These are phyloP conservation scores for Psilocybe subaeruginosa DNA, from an alignment of 768 basidiomycete genomes.

Conservation along the genomic window DNA sequence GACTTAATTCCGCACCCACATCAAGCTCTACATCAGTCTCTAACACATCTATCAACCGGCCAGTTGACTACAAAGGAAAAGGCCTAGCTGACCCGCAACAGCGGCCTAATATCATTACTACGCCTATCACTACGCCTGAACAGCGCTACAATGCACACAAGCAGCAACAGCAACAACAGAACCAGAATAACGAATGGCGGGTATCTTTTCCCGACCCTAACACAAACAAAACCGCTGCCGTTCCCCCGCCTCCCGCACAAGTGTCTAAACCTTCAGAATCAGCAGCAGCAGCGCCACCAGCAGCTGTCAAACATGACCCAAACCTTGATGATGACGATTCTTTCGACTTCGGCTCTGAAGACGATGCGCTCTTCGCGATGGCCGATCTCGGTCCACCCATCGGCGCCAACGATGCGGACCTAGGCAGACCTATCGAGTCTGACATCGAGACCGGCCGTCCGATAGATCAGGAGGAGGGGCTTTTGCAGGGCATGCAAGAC, in stretches of 20 bases:
- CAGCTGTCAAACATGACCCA: neutral
- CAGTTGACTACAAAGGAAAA: conserved; percentile 14
- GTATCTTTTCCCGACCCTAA: conserved; percentile 11
- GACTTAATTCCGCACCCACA: conserved; percentile 17
- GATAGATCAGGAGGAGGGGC: conserved; percentile 47
- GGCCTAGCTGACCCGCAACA: conserved; percentile 7
- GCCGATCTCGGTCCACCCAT: conserved; percentile 51
- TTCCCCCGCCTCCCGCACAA: conserved; percentile 10
- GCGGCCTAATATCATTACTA: conserved; percentile 18
- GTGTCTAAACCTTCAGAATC: neutral
- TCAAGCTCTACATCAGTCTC: conserved; percentile 14
- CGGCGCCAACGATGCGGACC: conserved; percentile 39
- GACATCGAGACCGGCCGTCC: conserved; percentile 35
- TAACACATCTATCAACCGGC: conserved; percentile 3
- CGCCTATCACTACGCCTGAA: conserved; percentile 36
- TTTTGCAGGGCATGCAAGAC: conserved; percentile 24
- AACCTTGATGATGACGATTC: conserved; percentile 36
- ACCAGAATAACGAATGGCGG: conserved; percentile 2
- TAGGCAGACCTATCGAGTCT: conserved; percentile 48
- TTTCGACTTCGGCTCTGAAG: conserved; percentile 63
- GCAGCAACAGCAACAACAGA: conserved; percentile 10
- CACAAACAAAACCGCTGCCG: neutral
- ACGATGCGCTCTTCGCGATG: conserved; percentile 64
- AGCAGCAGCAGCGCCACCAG: neutral
- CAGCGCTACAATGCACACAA: conserved; percentile 16